Conservation (phyloP, 768 basidiomycete genomes). For the Trametes cingulata region DNA sequence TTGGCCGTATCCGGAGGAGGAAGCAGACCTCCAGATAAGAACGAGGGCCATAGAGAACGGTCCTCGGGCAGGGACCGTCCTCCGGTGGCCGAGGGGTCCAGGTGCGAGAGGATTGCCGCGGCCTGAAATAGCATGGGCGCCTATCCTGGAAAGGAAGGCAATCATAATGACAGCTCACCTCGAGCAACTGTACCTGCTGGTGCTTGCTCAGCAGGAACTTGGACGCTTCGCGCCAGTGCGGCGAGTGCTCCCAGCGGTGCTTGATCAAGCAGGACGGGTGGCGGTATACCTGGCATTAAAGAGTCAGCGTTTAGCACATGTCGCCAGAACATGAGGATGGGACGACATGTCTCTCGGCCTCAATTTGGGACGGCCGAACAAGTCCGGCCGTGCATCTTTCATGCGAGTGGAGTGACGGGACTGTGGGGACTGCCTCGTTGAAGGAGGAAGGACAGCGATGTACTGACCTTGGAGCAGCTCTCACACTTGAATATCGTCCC, state of each 20-base stretch:
- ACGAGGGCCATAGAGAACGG: slow-evolving; percentile 89
- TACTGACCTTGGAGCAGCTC: slow-evolving; percentile 80
- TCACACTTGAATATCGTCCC: slow-evolving; percentile 91
- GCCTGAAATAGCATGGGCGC: slow-evolving; percentile 49
- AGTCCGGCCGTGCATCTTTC: neutral
- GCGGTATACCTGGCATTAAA: slow-evolving; percentile 62
- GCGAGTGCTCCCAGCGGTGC: slow-evolving; percentile 97
- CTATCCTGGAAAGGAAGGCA: neutral
- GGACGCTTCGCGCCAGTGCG: slow-evolving; percentile 92
- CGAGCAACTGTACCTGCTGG: slow-evolving; percentile 95
- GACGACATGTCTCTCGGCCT: too few relatives aligned
- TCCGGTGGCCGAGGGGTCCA: slow-evolving; percentile 64
- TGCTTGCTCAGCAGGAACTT: slow-evolving; percentile 93
- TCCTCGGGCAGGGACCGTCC: slow-evolving; percentile 89
- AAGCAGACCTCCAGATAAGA: slow-evolving; percentile 69
- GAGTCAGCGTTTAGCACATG: neutral
- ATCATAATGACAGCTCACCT: slow-evolving; percentile 49
- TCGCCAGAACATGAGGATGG: too few relatives aligned
- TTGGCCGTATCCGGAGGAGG: slow-evolving; percentile 46
- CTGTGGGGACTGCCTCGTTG: neutral
- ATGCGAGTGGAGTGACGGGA: neutral
- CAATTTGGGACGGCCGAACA: neutral
- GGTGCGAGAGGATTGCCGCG: slow-evolving; percentile 90
- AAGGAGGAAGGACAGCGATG: neutral
- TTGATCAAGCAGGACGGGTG: slow-evolving; percentile 96